Evolutionary conservation across 2,329 filamentous ascomycete genomes (phyloP), one percentile per base, ranked within the genome.

Genomic region (Talaromyces funiculosus): DNA sequence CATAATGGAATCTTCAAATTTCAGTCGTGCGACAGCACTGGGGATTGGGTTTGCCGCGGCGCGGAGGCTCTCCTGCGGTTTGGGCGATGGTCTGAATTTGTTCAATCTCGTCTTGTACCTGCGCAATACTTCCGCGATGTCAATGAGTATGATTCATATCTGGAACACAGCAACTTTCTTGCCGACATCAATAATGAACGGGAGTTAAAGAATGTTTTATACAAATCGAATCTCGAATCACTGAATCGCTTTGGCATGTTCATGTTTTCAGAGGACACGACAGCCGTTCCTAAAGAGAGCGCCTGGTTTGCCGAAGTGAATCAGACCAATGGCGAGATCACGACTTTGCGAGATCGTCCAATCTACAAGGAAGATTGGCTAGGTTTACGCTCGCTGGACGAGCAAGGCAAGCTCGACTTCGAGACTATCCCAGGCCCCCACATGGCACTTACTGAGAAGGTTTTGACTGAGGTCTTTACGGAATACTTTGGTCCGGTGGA

Each of bases 121-220:
- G 93, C 94, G 33, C 94, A 99, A 79, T 99, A 99, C 79, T 97
- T 89, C 80, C 88, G 93, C 57, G 85, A 92, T 65, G 84, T 84
- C 60, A 73, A 79, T 61, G 78, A 92, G 71, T 75, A 91, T 73
- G 84, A 86, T 0, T 76, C 81, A 31, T 99, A 97, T 72, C 83
- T 97, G 20, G 84, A 87, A 66, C 73, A 85, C 71, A 94, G 90
- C 68, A 93, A 92, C 72, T 97, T 95, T 75, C 80, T 99, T 8
- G 94, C 93, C 9, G 93, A 97, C 71, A 88, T 97, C 77, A 99
- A 99, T 77, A 97, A 97, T 73, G 94, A 99, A 82, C 83, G 92
- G 10, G 69, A 59, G 20, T 63, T 78, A 59, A 96, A 95, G 83
- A 96, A 92, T 69, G 69, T 75, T 37, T 81, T 77, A 12, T 99